Conservation (phyloP, 495 filamentous ascomycete species). For the Annulohypoxylon bovei region DNA sequence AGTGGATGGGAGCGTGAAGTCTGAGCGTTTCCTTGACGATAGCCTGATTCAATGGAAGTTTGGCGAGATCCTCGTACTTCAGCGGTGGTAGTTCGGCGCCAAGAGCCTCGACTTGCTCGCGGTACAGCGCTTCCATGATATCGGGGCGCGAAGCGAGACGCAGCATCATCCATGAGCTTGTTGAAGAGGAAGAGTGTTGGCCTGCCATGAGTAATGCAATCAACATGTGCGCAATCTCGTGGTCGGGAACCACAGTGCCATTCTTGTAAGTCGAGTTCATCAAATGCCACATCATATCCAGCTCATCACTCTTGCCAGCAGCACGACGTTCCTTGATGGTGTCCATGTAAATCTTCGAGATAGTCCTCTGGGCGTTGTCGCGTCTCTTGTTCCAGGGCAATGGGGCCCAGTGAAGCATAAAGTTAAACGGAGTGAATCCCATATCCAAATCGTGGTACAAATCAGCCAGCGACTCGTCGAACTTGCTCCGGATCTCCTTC, state of each 20-base stretch:
- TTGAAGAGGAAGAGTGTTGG: conserved; percentile 87
- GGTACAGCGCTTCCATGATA: conserved; percentile 77
- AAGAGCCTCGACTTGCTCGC: conserved; percentile 73
- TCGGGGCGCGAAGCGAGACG: conserved; percentile 77
- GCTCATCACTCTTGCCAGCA: conserved; percentile 56
- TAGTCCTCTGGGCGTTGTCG: conserved; percentile 76
- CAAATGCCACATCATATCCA: conserved; percentile 86
- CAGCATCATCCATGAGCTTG: conserved; percentile 82
- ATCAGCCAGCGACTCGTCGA: conserved; percentile 76
- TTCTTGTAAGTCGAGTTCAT: conserved; percentile 84
- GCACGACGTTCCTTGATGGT: conserved; percentile 75
- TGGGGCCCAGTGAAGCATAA: conserved; percentile 87
- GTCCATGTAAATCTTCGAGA: conserved; percentile 80
- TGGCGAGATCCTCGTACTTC: conserved; percentile 71
- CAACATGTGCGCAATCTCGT: conserved; percentile 91
- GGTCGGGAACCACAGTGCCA: conserved; percentile 74
- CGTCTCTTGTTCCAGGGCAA: conserved; percentile 83
- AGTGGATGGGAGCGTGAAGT: conserved; percentile 83
- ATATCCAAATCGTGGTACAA: conserved; percentile 86
- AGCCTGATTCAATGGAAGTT: conserved; percentile 73
- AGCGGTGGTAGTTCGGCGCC: conserved; percentile 72
- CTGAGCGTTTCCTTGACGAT: conserved; percentile 85
- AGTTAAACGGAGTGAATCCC: conserved; percentile 86
- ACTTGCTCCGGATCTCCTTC: conserved; percentile 77
- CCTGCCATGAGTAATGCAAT: conserved; percentile 91